Evolutionary conservation across 2,329 filamentous ascomycete genomes (phyloP), one percentile per base, ranked within the genome.

Genomic region (Talaromyces sp.): DNA sequence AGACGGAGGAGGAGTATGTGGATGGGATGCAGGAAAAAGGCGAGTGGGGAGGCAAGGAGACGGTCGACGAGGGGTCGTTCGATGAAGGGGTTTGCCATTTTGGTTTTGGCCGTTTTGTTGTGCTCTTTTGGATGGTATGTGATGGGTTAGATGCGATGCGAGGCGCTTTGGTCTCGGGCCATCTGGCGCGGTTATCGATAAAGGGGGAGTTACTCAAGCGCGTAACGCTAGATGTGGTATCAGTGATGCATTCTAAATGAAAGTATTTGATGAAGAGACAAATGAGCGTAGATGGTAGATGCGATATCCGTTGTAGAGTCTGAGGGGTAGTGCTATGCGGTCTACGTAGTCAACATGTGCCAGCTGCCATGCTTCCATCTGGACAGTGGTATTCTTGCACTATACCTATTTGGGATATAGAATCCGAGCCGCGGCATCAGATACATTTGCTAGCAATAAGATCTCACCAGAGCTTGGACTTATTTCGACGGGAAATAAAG

Each of bases 21-120:
- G 66, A 91, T 73, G 47, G 85, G 81, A 66, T 85, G 82, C 67
- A 89, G 81, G 63, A 91, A 70, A 52, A 86, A 84, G 67, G 87
- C 86, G 9, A 94, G 78, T 5, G 92, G 91, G 9, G 90, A 91
- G 56, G 83, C 79, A 66, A 93, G 79, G 43, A 93, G 73, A 68
- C 86, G 84, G 75, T 90, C 87, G 60, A 90, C 79, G 35, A 87
- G 71, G 0, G 82, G 76, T 4, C 81, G 78, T 31, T 80, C 81
- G 64, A 85, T 77, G 69, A 82, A 86, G 3, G 81, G 80, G n/a
- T 75, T 77, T 50, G 72, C 65, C 76, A 79, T 79, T 62, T 47
- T 59, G 19, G n/a, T 37, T 37, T 17, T 4, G 3, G n/a, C 19
- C 27, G 49, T 11, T 5, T 3, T 54, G 22, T n/a, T 13, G 17